A percentile compares a stretch with the other conserved stretches of the same genome.
Evolutionary conservation across 108 stramenopile species (phyloP).

Genomic region (Tribonema minus): DNA sequence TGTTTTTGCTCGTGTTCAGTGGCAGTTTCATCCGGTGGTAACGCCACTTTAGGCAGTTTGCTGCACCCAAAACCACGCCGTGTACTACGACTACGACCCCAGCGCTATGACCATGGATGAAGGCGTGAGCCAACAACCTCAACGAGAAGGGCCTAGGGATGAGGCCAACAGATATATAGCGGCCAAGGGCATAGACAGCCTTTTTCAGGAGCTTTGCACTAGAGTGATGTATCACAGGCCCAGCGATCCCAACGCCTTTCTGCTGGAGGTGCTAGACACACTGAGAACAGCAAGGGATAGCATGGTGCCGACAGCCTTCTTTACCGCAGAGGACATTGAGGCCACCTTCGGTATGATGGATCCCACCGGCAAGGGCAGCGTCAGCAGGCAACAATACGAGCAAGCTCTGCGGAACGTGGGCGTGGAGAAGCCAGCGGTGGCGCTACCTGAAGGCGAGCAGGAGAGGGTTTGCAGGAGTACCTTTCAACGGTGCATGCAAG

Average conservation of each 20-base stretch:
- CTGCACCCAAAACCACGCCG: not conserved
- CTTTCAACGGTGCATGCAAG: not conserved
- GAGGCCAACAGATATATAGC: not conserved
- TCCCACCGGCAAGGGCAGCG: conserved; percentile 21
- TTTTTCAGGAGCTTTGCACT: conserved; percentile 25
- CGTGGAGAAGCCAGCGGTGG: not conserved
- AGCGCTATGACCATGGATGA: no score
- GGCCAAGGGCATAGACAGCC: not conserved
- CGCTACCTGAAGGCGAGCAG: not conserved
- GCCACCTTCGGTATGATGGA: conserved; percentile 39
- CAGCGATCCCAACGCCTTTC: conserved; percentile 33
- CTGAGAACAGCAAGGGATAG: not conserved
- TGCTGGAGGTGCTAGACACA: conserved; percentile 27
- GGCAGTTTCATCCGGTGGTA: no score
- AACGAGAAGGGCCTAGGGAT: not conserved
- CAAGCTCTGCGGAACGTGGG: conserved; percentile 2
- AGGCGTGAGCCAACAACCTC: not conserved
- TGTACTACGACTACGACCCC: no score
- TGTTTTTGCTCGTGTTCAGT: no score
- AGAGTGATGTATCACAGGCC: conserved; percentile 44
- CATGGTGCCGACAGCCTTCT: conserved; percentile 15
- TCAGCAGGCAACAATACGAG: conserved; percentile 22
- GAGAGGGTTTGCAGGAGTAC: not conserved
- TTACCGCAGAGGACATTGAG: conserved; percentile 31
- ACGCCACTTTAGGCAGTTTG: no score